Evolutionary conservation across 225 moss, liverwort and hornwort species (phyloP), one percentile per base, ranked within the genome.

Genomic region (Bryum argenteum): DNA sequence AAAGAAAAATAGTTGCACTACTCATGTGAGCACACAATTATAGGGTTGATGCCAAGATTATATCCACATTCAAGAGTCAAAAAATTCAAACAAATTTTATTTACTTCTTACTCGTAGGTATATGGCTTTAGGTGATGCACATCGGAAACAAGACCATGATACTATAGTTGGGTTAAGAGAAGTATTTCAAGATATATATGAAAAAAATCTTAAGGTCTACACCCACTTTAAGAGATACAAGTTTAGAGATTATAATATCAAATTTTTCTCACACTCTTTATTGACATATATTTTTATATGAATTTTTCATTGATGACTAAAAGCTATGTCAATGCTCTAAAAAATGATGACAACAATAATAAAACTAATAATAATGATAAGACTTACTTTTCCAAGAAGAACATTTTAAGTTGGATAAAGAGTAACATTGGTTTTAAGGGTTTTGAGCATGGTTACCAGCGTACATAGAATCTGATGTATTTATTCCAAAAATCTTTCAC

Each of bases 151-250:
- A 71, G 9, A 87, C 24, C 75, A 76, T 10, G 51, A 69, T 10
- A 67, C 62, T 43, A 59, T 95, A 1, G 39, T 80, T 70, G 58
- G 52, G 0, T 10, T 92, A 1, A 86, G 47, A 56, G 61, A 79
- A 51, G 66, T 66, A 9, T 95, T 89, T 69, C 81, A 91, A 57
- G 82, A 84, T 40, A 73, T 95, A 55, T 74, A 81, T 51, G 78
- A 91, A 23, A 79, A 70, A 58, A 95, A 95, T 8, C 45, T 67
- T 1, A 66, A 67, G 80, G 94, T 92, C 2, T n/a, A 19, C 2
- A 17, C 48, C 10, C n/a, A 19, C 33, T 33, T 6, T 54, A 54
- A 3, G 9, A 17, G 2, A 52, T 52, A 5, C n/a, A 18, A 52
- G 18, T 2, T 53, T 53, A 0, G 2, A 53, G 8, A 20, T 2